These are phyloP conservation scores for Tuber calosporum DNA, from an alignment of 495 filamentous ascomycete genomes.

Conservation along the genomic window DNA sequence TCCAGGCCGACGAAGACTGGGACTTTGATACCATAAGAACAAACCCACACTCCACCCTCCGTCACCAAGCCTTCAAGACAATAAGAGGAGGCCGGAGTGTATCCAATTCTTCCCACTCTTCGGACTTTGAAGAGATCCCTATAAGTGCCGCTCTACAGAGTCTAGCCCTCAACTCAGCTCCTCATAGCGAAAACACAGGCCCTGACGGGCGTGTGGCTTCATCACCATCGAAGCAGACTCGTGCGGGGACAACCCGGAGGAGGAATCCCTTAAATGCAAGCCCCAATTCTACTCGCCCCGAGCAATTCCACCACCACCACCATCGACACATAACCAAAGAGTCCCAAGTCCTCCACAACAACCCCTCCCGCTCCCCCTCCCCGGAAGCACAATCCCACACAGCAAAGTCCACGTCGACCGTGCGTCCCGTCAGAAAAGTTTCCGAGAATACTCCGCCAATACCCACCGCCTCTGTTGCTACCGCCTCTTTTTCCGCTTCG, in stretches of 20 bases:
- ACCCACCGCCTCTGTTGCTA: not conserved
- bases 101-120: not conserved
- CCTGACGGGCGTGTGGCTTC: slow-evolving; percentile 21
- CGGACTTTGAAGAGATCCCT: slow-evolving; percentile 11
- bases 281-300: not conserved
- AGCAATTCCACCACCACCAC: not conserved
- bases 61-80: slow-evolving; percentile 16
- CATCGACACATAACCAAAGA: slow-evolving; percentile 2
- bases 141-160: slow-evolving; percentile 31
- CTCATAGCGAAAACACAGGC: slow-evolving; percentile 32
- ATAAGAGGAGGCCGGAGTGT: slow-evolving; percentile 16
- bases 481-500: not conserved
- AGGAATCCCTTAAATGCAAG: slow-evolving; percentile 26
- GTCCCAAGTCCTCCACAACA: not conserved
- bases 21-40: slow-evolving; percentile 41
- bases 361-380: slow-evolving; percentile 1
- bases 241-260: slow-evolving; percentile 1
- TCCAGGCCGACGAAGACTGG: slow-evolving; percentile 32
- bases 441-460: not conserved
- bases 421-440: not conserved
- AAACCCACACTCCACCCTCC: slow-evolving; percentile 20
- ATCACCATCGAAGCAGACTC: slow-evolving; percentile 10
- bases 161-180: slow-evolving; percentile 33
- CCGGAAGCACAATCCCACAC: not conserved
- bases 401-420: not conserved